Conservation (phyloP, 169 alveolate species). For the Cyclospora cayetanensis region DNA sequence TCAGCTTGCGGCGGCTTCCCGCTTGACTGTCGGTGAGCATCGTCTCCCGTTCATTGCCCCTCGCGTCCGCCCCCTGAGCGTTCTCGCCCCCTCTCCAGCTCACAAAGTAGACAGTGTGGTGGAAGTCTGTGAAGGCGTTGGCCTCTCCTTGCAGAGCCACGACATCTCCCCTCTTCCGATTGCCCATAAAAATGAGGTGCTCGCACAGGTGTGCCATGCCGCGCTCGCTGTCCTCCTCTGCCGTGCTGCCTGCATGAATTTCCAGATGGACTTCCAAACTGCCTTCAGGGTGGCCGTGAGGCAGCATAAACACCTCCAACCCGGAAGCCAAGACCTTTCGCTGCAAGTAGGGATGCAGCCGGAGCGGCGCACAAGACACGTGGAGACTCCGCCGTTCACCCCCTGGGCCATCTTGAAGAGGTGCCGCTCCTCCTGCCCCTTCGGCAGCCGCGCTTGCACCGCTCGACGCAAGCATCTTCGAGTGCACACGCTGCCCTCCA, state of each 20-base stretch:
- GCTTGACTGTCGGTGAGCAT: not conserved
- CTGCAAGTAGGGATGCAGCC: constrained; percentile 64
- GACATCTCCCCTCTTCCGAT: constrained; percentile 78
- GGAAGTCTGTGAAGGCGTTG: constrained; percentile 89
- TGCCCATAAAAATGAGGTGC: constrained; percentile 89
- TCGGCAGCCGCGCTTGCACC: too few relatives aligned
- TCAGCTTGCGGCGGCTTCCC: constrained; percentile 41
- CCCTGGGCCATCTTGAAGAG: not conserved
- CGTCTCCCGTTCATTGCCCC: not conserved
- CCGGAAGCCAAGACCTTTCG: constrained; percentile 78
- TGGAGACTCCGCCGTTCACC: not conserved
- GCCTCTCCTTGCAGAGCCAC: constrained; percentile 78
- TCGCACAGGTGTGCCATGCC: constrained; percentile 90
- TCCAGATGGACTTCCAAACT: constrained; percentile 83
- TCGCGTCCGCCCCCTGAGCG: not conserved
- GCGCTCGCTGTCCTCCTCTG: constrained; percentile 83
- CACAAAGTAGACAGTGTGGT: constrained; percentile 86
- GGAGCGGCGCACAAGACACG: constrained; percentile 44
- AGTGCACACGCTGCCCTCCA: too few relatives aligned
- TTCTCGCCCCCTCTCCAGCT: constrained; percentile 77
- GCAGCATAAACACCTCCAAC: constrained; percentile 76
- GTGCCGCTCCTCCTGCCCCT: too few relatives aligned
- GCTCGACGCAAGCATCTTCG: too few relatives aligned
- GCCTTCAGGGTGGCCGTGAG: constrained; percentile 78
- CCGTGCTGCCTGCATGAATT: constrained; percentile 85